Conservation (phyloP, 305 asterid species). For the Fraxinus sp. region DNA sequence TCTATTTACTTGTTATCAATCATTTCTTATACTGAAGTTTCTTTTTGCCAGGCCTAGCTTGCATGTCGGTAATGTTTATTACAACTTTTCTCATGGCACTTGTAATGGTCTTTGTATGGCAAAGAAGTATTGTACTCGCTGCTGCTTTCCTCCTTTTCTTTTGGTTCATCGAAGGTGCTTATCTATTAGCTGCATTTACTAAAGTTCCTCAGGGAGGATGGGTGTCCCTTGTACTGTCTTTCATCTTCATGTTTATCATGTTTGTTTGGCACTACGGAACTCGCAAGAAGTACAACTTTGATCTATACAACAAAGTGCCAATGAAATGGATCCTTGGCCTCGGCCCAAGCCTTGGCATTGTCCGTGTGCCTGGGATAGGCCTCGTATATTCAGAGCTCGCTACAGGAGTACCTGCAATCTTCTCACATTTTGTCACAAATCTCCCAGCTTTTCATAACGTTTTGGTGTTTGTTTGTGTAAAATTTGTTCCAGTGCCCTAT, state of each 20-base stretch:
- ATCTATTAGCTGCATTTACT: constrained; percentile 58
- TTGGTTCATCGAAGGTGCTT: constrained; percentile 64
- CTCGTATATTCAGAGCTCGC: constrained; percentile 92
- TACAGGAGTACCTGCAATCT: constrained; percentile 87
- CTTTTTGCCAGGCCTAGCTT: constrained; percentile 76
- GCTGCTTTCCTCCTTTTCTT: constrained; percentile 63
- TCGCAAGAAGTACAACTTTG: constrained; percentile 85
- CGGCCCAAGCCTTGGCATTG: constrained; percentile 93
- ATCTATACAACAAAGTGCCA: constrained; percentile 88
- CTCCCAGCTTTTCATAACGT: constrained; percentile 95
- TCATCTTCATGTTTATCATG: constrained; percentile 72
- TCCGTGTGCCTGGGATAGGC: constrained; percentile 96
- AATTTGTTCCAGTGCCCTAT: constrained; percentile 78
- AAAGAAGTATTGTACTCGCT: constrained; percentile 52
- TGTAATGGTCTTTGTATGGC: constrained; percentile 86
- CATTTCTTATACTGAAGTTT: constrained; percentile 17
- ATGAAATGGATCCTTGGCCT: constrained; percentile 88
- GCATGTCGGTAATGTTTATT: constrained; percentile 92
- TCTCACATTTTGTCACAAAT: constrained; percentile 89
- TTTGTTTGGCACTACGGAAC: constrained; percentile 95
- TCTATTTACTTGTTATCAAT: constrained; percentile 7
- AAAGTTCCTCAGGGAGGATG: constrained; percentile 97
- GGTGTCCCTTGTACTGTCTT: constrained; percentile 77
- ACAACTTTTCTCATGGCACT: constrained; percentile 95
- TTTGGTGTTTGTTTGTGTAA: constrained; percentile 93